Conservation (phyloP, 805 yeast genomes). For the Yamadazyma insecticola region DNA sequence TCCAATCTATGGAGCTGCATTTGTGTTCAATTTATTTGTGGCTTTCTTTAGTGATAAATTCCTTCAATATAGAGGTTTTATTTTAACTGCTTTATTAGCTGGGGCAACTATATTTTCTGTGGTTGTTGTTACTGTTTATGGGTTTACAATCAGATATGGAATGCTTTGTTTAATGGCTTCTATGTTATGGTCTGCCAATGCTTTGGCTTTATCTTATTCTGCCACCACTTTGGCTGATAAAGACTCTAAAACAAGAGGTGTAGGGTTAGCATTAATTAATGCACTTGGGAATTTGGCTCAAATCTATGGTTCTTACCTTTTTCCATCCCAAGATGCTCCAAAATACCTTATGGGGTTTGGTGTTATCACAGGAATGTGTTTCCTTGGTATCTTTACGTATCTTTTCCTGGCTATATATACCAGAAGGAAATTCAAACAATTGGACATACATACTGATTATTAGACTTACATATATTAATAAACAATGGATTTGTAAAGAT, state of each 20-base stretch:
- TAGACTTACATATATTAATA: not conserved
- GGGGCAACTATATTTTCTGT: constrained; percentile 5
- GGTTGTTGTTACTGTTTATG: constrained; percentile 6
- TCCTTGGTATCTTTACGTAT: constrained; percentile 5
- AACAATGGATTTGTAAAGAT: no score
- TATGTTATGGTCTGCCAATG: constrained; percentile 10
- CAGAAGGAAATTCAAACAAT: not conserved
- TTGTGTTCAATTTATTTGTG: constrained; percentile 4
- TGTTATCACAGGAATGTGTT: constrained; percentile 11
- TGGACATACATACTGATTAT: not conserved
- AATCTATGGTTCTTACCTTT: constrained; percentile 9
- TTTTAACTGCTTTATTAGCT: constrained; percentile 4
- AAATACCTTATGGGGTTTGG: constrained; percentile 11
- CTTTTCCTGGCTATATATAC: constrained; percentile 7
- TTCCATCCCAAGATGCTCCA: constrained; percentile 7
- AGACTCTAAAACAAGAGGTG: constrained; percentile 9
- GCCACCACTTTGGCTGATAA: constrained; percentile 9
- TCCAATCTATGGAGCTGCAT: constrained; percentile 8
- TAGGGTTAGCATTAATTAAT: constrained; percentile 8
- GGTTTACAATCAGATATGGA: constrained; percentile 6
- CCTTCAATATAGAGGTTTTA: constrained; percentile 4
- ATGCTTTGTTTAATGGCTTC: constrained; percentile 11
- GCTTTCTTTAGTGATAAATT: constrained; percentile 7
- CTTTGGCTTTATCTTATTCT: constrained; percentile 7
- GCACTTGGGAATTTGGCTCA: constrained; percentile 10